Percentiles rank a stretch among this genome's conserved stretches.
Evolutionary conservation across 495 filamentous ascomycete genomes (phyloP).

Genomic region (Aspergillus asperescens): DNA sequence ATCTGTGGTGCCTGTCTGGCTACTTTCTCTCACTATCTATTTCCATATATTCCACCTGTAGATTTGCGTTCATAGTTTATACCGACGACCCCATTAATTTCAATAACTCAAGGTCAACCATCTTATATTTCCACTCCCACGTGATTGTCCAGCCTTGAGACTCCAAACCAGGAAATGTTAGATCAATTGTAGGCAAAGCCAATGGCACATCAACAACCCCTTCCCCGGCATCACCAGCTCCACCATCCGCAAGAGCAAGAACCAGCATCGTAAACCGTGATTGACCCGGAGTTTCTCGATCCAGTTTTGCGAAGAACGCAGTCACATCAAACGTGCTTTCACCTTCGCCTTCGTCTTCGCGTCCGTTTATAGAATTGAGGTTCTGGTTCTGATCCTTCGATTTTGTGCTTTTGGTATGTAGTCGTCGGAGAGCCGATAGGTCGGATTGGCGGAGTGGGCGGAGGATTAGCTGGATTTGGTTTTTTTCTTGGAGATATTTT

Average conservation of each 20-base stretch:
- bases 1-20: slow-evolving; percentile 9
- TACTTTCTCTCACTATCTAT: slow-evolving; percentile 4
- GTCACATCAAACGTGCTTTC: neutral
- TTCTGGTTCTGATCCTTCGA: neutral
- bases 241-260: slow-evolving; percentile 17
- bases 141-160: slow-evolving; percentile 16
- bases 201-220: slow-evolving; percentile 12
- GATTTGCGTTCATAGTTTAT: slow-evolving; percentile 22
- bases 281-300: slow-evolving; percentile 25
- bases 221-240: too few species aligned
- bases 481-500: too few species aligned
- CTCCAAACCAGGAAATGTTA: slow-evolving; percentile 8
- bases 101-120: slow-evolving; percentile 33
- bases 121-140: slow-evolving; percentile 47
- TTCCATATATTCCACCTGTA: slow-evolving; percentile 24
- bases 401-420: neutral
- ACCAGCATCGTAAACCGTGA: slow-evolving; percentile 39
- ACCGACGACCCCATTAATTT: slow-evolving; percentile 32
- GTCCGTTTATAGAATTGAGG: neutral
- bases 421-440: slow-evolving; percentile 27
- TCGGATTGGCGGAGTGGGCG: slow-evolving; percentile 48
- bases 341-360: neutral
- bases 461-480: slow-evolving; percentile 19
- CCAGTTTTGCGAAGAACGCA: slow-evolving; percentile 12
- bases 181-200: slow-evolving; percentile 30